A percentile compares a stretch with the other conserved stretches of the same genome.
Conservation (phyloP, 1,284 basidiomycete species). For the Melampsora larici-populina region DNA sequence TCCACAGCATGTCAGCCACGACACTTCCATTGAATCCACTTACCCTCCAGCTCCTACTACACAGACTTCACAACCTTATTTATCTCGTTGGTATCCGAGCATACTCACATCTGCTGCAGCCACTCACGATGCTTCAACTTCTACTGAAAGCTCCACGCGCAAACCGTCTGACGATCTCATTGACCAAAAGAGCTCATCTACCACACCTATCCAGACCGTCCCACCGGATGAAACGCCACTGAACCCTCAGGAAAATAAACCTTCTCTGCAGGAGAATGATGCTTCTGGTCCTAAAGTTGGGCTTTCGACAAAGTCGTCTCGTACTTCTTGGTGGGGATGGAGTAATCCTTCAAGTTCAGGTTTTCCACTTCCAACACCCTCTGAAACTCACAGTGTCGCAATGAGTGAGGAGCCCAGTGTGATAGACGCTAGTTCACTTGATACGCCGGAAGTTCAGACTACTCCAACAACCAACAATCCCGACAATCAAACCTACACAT, state of each 20-base stretch:
- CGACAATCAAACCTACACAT: not conserved
- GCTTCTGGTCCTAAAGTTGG: not conserved
- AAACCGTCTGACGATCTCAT: no score
- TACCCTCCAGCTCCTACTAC: conserved; percentile 1
- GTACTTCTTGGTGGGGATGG: not conserved
- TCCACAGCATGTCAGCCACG: not conserved
- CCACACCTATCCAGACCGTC: not conserved
- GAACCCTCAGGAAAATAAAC: not conserved
- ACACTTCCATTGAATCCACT: not conserved
- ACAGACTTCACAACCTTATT: not conserved
- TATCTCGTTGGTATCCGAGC: conserved; percentile 1
- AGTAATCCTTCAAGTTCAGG: not conserved
- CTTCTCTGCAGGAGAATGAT: not conserved
- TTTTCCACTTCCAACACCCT: not conserved
- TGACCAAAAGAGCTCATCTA: no score
- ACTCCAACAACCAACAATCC: not conserved
- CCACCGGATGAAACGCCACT: not conserved
- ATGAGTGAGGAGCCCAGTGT: not conserved
- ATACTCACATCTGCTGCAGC: not conserved
- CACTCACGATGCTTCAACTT: no score
- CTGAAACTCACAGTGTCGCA: not conserved
- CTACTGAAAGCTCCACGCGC: not conserved
- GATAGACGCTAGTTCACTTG: not conserved
- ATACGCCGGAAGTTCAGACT: not conserved
- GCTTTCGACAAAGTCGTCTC: not conserved